A percentile compares a stretch with the other conserved stretches of the same genome.
Evolutionary conservation across 306 rosid species (phyloP).

Genomic region (Arachis stenosperma): DNA sequence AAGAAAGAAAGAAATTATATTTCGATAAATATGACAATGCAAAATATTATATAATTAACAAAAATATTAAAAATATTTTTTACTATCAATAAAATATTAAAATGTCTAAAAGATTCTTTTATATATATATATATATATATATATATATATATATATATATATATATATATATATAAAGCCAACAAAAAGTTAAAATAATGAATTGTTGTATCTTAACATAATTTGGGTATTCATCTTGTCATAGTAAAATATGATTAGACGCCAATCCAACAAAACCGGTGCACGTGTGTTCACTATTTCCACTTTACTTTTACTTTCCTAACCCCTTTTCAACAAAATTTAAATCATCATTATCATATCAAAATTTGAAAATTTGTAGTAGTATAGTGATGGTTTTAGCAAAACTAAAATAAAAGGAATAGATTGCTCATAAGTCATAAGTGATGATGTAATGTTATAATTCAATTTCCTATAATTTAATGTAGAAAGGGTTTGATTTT

Average conservation of each 20-base stretch:
- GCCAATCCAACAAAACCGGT: not conserved
- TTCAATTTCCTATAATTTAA: not conserved
- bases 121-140: no score
- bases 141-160: no score
- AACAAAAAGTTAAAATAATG: no score
- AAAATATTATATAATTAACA: no score
- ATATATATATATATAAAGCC: no score
- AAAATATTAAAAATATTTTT: no score
- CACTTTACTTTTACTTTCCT: not conserved
- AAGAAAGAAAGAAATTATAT: no score
- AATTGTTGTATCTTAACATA: no score
- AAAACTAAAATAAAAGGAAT: not conserved
- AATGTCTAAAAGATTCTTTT: no score
- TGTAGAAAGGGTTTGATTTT: no score
- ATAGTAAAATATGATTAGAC: not conserved
- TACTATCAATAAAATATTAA: no score
- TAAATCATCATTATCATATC: not conserved
- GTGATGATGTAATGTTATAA: not conserved
- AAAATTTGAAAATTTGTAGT: not conserved
- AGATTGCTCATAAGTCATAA: not conserved
- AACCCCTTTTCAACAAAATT: not conserved
- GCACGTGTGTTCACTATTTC: not conserved
- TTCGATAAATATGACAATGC: no score
- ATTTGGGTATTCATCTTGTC: slow-evolving; percentile 11
- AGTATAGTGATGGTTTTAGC: not conserved